phyloP scores from a whole-genome alignment of 202 grass and related monocot genomes.

The Elaeis oleifera region DNA sequence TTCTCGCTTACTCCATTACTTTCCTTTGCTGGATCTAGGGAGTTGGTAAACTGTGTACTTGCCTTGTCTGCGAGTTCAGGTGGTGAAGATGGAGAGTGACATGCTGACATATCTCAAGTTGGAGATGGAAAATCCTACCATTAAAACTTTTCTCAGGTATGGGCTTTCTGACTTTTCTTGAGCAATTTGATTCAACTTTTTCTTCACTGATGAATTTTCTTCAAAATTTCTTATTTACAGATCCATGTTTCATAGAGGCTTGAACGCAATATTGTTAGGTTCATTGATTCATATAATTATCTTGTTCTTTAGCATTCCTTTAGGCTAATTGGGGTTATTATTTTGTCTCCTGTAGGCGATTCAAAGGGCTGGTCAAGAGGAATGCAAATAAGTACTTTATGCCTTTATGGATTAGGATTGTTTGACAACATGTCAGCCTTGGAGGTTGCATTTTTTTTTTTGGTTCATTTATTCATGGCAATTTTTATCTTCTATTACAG shows the following conservation, averaged over 20 bases:
- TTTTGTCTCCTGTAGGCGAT: conserved; percentile 39
- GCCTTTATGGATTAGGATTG: background rate
- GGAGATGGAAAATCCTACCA: conserved; percentile 79
- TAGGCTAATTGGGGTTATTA: background rate
- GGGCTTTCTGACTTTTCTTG: background rate
- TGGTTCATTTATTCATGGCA: conserved; percentile 11
- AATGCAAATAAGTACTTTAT: conserved; percentile 40
- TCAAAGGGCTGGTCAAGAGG: conserved; percentile 43
- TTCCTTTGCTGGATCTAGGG: too few relatives aligned
- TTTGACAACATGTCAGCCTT: background rate
- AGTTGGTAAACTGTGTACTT: too few relatives aligned
- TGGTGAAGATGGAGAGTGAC: conserved; percentile 80
- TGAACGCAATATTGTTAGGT: too few relatives aligned
- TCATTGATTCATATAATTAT: too few relatives aligned
- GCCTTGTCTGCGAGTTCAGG: conserved; percentile 2
- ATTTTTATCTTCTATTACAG: conserved; percentile 31
- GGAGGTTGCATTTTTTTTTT: background rate
- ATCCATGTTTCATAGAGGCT: too few relatives aligned
- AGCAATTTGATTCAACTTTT: too few relatives aligned
- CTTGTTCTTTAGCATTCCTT: too few relatives aligned
- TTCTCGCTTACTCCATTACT: too few relatives aligned
- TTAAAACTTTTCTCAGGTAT: conserved; percentile 75
- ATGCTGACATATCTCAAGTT: conserved; percentile 78
- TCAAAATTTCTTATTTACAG: too few relatives aligned
- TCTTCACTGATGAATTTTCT: too few relatives aligned